A percentile compares a stretch with the other conserved stretches of the same genome.
phyloP scores from a whole-genome alignment of 2,329 filamentous ascomycete genomes.

The Cladophialophora immunda region DNA sequence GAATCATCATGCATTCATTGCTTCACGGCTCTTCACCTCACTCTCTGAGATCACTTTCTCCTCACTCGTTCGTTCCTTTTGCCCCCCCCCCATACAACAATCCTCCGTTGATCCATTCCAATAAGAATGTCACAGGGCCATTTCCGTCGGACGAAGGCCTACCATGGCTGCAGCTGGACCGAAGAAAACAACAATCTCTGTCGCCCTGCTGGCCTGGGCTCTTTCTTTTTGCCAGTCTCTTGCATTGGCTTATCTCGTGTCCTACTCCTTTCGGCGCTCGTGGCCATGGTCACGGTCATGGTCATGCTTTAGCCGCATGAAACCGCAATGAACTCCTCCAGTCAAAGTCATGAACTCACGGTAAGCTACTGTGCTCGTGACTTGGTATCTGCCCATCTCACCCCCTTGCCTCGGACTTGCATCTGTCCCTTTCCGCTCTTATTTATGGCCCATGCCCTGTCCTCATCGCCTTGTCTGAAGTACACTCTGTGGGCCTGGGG shows the following conservation, averaged over 20 bases:
- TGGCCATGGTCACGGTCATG: background rate
- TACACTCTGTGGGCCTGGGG: background rate
- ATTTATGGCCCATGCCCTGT: background rate
- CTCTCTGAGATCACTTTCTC: background rate
- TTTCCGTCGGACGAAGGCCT: background rate
- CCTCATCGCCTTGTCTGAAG: background rate
- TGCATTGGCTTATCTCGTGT: conserved; percentile 6
- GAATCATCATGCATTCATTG: conserved; percentile 1
- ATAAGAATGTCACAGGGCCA: background rate
- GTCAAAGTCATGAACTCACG: background rate
- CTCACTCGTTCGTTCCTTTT: background rate
- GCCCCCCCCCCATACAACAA: background rate
- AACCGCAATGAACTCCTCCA: conserved; percentile 1
- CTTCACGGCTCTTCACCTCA: background rate
- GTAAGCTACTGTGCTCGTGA: conserved; percentile 1
- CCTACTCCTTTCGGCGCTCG: background rate
- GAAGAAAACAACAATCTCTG: conserved; percentile 7
- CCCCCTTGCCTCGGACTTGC: background rate
- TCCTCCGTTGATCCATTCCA: conserved; percentile 16
- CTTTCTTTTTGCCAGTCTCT: conserved; percentile 1
- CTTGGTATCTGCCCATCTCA: background rate
- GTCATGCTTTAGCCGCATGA: conserved; percentile 4
- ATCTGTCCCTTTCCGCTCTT: background rate
- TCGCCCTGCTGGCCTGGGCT: background rate
- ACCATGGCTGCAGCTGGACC: background rate